Evolutionary conservation across 129 eudicot species (phyloP).

Genomic region (Tagetes erecta): DNA sequence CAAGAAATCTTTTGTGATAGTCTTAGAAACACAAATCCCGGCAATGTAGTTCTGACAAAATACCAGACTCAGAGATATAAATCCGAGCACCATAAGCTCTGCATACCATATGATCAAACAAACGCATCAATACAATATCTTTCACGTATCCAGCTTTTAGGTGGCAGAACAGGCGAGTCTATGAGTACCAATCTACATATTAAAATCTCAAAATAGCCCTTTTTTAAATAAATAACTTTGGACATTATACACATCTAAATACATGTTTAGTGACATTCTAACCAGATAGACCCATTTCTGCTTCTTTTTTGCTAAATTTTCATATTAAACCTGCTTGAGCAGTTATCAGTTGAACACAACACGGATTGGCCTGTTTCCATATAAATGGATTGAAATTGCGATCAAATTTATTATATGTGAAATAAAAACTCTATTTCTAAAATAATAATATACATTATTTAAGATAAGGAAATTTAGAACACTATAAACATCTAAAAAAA

Average conservation of each 20-base stretch:
- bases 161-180: neutral
- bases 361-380: neutral
- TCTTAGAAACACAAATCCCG: conserved; percentile 53
- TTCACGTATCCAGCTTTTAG: neutral
- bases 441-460: too few species aligned
- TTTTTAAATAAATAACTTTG: neutral
- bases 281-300: too few species aligned
- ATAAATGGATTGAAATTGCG: too few species aligned
- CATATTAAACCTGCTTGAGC: too few species aligned
- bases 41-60: conserved; percentile 78
- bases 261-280: neutral
- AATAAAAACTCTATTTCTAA: too few species aligned
- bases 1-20: conserved; percentile 62
- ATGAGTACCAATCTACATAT: too few species aligned
- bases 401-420: too few species aligned
- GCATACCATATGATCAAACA: conserved; percentile 37
- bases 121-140: neutral
- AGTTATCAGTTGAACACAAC: too few species aligned
- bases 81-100: conserved; percentile 96
- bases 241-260: neutral
- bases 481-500: neutral
- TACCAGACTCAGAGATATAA: conserved; percentile 70
- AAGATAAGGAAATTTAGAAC: neutral
- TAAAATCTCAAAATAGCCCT: neutral
- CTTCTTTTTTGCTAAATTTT: too few species aligned